phyloP scores from a whole-genome alignment of 2,329 filamentous ascomycete genomes.

The Delphinella strobiligena region DNA sequence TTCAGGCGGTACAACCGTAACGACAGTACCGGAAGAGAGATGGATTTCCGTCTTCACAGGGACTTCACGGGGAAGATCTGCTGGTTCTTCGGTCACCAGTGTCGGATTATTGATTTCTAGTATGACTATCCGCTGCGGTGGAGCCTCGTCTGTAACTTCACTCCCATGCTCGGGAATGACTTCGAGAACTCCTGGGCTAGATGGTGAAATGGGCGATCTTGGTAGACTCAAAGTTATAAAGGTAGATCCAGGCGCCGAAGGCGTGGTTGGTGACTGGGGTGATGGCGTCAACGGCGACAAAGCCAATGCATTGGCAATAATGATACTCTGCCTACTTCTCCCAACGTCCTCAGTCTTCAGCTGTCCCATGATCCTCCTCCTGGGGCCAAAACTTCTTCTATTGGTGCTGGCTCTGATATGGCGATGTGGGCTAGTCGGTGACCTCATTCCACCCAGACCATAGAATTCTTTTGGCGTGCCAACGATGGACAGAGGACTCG shows the following conservation, averaged over 20 bases:
- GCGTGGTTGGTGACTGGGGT: neutral
- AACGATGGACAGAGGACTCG: conserved; percentile 3
- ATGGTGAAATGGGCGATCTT: conserved; percentile 12
- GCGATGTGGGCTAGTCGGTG: neutral
- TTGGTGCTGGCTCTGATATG: neutral
- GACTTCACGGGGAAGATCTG: neutral
- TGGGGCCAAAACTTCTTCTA: neutral
- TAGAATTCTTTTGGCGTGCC: conserved; percentile 5
- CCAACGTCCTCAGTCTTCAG: neutral
- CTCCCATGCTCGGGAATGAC: conserved; percentile 2
- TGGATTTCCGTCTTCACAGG: conserved; percentile 15
- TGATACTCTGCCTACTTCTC: neutral
- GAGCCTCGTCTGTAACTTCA: neutral
- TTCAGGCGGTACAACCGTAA: conserved; percentile 23
- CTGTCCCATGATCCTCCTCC: neutral
- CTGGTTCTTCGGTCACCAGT: neutral
- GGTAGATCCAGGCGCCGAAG: conserved; percentile 2
- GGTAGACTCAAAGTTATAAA: conserved; percentile 1
- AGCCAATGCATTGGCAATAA: neutral
- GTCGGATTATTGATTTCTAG: neutral
- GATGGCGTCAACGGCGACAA: neutral
- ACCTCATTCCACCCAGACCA: neutral
- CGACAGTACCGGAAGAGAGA: conserved; percentile 20
- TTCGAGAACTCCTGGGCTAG: conserved; percentile 7
- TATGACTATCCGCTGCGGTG: neutral